Conservation (phyloP, 202 grass and related monocot genomes). For the Panicum hallii region DNA sequence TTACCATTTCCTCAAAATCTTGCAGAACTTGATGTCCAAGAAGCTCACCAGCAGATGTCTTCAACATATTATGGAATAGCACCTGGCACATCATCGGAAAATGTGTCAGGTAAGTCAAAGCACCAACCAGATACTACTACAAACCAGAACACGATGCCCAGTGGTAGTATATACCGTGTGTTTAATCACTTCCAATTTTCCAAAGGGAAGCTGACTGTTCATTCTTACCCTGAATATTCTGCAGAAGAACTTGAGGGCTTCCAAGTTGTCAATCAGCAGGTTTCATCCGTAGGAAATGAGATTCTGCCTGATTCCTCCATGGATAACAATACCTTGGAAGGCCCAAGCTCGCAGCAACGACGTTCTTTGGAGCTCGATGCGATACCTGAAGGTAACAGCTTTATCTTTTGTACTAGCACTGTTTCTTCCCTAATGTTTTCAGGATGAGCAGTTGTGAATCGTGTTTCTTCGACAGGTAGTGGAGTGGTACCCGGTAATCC, state of each 20-base stretch:
- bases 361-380: neutral
- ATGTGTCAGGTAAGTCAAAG: neutral
- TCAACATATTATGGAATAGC: neutral
- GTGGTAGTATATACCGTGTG: neutral
- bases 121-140: neutral
- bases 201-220: neutral
- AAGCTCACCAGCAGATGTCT: neutral
- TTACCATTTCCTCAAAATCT: neutral
- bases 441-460: neutral
- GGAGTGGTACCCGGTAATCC: neutral
- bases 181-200: neutral
- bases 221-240: neutral
- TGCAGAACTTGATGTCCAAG: slow-evolving; percentile 24
- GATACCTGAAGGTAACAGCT: slow-evolving; percentile 4
- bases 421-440: neutral
- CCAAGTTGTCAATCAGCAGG: neutral
- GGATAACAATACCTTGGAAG: neutral
- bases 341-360: neutral
- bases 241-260: neutral
- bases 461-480: neutral
- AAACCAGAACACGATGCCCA: neutral
- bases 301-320: neutral
- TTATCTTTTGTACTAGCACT: neutral
- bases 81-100: neutral
- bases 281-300: slow-evolving; percentile 17